Percentiles rank a stretch among this genome's conserved stretches.
These are phyloP conservation scores for Podosphaera aphanis DNA, from an alignment of 2,329 filamentous ascomycete species.

Conservation along the genomic window DNA sequence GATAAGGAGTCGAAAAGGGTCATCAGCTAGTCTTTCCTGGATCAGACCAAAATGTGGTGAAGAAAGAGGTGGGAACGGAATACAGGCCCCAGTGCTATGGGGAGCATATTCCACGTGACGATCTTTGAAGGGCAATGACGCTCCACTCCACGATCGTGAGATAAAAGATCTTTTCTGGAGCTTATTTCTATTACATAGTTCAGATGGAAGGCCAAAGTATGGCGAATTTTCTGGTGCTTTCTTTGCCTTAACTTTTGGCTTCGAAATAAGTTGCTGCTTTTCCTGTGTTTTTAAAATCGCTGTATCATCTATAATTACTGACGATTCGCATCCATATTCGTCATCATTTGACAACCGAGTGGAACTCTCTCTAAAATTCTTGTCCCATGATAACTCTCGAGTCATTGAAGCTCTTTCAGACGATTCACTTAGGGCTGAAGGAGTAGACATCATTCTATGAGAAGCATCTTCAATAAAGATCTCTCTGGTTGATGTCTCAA, in stretches of 20 bases:
- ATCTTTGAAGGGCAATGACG: background rate
- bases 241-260: slow-evolving; percentile 6
- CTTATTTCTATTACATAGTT: background rate
- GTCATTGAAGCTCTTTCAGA: background rate
- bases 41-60: slow-evolving; percentile 49
- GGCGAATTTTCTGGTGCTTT: slow-evolving; percentile 13
- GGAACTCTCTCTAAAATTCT: background rate
- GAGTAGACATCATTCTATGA: background rate
- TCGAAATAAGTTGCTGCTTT: background rate
- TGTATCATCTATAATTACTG: background rate
- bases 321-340: background rate
- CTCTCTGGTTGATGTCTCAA: background rate
- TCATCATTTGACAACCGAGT: background rate
- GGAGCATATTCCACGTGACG: slow-evolving; percentile 7
- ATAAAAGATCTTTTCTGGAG: background rate
- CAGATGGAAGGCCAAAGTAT: slow-evolving; percentile 8
- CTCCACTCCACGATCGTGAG: background rate
- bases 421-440: background rate
- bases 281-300: background rate
- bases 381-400: background rate
- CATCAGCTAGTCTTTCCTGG: slow-evolving; percentile 52
- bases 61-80: slow-evolving; percentile 45
- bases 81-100: slow-evolving; percentile 21
- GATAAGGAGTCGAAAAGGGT: slow-evolving; percentile 61
- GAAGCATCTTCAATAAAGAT: background rate